A percentile compares a stretch with the other conserved stretches of the same genome.
Conservation (phyloP, 371 early-diverging fungal genomes). For the Mucor circinelloides region DNA sequence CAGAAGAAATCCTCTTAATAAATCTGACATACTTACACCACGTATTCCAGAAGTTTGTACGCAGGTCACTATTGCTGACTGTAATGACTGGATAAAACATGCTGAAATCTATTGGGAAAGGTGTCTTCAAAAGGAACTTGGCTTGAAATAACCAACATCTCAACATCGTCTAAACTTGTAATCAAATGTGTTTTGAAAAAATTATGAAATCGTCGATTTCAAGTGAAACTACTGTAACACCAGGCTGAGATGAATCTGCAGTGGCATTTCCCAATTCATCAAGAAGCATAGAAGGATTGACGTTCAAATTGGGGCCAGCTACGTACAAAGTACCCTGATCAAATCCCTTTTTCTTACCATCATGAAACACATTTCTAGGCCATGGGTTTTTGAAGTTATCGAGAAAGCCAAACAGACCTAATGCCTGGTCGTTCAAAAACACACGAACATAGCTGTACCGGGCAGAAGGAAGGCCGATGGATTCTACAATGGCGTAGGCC, state of each 20-base stretch:
- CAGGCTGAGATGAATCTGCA: background rate
- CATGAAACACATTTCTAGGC: slow-evolving; percentile 30
- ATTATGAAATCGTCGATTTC: no score
- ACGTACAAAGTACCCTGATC: slow-evolving; percentile 21
- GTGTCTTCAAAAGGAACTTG: no score
- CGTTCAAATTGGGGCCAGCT: slow-evolving; percentile 12
- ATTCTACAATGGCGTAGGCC: slow-evolving; percentile 44
- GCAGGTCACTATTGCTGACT: no score
- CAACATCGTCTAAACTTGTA: no score
- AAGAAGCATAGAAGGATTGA: background rate
- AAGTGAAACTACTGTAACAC: no score
- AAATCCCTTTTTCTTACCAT: slow-evolving; percentile 21
- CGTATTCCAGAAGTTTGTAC: no score
- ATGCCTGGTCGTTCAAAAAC: slow-evolving; percentile 29
- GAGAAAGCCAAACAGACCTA: slow-evolving; percentile 39
- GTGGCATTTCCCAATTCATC: background rate
- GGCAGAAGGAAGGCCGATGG: slow-evolving; percentile 45
- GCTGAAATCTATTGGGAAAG: no score
- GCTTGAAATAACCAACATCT: no score
- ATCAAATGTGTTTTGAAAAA: no score
- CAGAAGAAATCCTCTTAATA: no score
- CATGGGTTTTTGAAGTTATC: slow-evolving; percentile 40
- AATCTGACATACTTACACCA: no score
- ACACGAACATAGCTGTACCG: slow-evolving; percentile 37
- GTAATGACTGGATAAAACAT: no score